Conservation (phyloP, 805 yeast species). For the Cyberlindnera mycetangii region DNA sequence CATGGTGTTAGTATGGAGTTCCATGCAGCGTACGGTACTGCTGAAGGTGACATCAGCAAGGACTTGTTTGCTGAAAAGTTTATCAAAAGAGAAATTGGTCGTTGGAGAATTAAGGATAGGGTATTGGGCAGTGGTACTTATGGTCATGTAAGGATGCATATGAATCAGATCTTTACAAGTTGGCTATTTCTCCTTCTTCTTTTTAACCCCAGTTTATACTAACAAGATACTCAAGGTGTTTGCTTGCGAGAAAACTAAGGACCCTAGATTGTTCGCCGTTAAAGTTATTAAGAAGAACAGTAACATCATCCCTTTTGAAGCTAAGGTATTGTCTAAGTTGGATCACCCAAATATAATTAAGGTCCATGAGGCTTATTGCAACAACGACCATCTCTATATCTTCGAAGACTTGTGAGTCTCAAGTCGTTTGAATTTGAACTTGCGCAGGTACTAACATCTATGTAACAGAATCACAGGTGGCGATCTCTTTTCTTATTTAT, state of each 20-base stretch:
- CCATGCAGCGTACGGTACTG: slow-evolving; percentile 15
- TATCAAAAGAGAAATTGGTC: slow-evolving; percentile 24
- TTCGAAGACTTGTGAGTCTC: slow-evolving; percentile 42
- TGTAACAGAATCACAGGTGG: slow-evolving; percentile 48
- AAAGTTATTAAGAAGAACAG: slow-evolving; percentile 38
- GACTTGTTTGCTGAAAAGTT: slow-evolving; percentile 22
- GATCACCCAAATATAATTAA: slow-evolving; percentile 50
- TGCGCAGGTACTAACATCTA: slow-evolving; percentile 4
- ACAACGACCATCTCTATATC: slow-evolving; percentile 36
- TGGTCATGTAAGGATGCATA: slow-evolving; percentile 42
- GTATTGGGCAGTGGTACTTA: slow-evolving; percentile 55
- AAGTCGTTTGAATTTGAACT: not conserved
- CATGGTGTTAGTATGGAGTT: slow-evolving; percentile 28
- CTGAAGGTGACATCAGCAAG: slow-evolving; percentile 15
- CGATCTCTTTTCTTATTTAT: slow-evolving; percentile 54
- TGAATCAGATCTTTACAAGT: slow-evolving; percentile 1
- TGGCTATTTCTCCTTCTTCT: not conserved
- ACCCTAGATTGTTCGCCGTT: slow-evolving; percentile 43
- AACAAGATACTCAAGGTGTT: slow-evolving; percentile 25
- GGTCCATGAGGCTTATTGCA: slow-evolving; percentile 35
- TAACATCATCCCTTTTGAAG: slow-evolving; percentile 38
- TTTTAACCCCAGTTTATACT: not conserved
- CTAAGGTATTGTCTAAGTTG: slow-evolving; percentile 37
- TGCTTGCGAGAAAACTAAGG: slow-evolving; percentile 30
- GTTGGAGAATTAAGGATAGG: slow-evolving; percentile 43